phyloP scores from a whole-genome alignment of 331 rosid genomes.

The Rhamnella rubrinervis region DNA sequence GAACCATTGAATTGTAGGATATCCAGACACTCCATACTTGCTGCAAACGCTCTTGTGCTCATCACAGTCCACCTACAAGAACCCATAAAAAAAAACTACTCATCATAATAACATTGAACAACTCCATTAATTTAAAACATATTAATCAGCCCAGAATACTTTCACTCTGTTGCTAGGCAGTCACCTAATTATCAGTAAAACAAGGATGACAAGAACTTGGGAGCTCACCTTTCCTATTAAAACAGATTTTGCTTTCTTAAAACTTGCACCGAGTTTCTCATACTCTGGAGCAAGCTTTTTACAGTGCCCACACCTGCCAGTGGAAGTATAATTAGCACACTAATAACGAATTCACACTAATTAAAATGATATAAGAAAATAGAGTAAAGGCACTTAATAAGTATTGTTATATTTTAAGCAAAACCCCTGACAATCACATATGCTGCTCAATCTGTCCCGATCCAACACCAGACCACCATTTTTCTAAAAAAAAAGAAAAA shows the following conservation, averaged over 20 bases:
- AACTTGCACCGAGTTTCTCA: constrained; percentile 71
- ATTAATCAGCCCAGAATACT: neutral
- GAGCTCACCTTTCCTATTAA: constrained; percentile 71
- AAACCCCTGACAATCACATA: neutral
- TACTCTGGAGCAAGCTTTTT: constrained; percentile 87
- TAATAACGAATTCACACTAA: neutral
- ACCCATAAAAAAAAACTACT: constrained; percentile 5
- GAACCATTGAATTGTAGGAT: constrained; percentile 88
- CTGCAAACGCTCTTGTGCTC: constrained; percentile 72
- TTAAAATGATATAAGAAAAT: neutral
- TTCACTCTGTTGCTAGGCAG: neutral
- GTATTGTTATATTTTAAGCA: neutral
- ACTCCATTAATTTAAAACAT: neutral
- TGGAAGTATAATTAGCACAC: neutral
- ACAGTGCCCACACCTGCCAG: constrained; percentile 91
- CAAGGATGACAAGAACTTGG: neutral
- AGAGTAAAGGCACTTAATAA: neutral
- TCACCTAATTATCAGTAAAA: neutral
- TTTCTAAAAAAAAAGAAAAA: too few relatives aligned
- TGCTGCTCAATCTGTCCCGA: too few relatives aligned
- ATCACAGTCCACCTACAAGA: constrained; percentile 83
- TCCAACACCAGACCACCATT: too few relatives aligned
- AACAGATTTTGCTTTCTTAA: constrained; percentile 61
- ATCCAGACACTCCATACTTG: constrained; percentile 78
- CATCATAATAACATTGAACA: neutral